Evolutionary conservation across 768 basidiomycete genomes (phyloP).

Genomic region (Tephrocybe sp.): DNA sequence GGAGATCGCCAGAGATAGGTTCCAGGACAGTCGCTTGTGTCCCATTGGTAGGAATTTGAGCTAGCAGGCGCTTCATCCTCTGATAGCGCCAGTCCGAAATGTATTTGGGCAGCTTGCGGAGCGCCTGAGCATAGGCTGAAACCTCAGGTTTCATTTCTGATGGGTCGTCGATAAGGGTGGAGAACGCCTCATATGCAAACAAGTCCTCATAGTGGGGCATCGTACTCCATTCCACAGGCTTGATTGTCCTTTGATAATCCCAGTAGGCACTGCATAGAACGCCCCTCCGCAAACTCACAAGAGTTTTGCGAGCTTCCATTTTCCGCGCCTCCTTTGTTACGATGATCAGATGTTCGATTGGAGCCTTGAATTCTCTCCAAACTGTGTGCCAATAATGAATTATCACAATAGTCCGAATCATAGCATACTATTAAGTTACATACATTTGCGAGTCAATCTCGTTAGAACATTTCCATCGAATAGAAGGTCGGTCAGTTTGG

Average conservation of each 20-base stretch:
- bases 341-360: not conserved
- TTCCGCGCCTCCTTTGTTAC: not conserved
- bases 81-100: not conserved
- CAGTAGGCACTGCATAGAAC: not conserved
- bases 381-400: too few relatives aligned
- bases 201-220: slow-evolving; percentile 1
- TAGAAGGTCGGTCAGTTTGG: too few relatives aligned
- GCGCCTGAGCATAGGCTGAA: not conserved
- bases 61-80: not conserved
- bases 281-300: not conserved
- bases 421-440: too few relatives aligned
- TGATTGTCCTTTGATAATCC: not conserved
- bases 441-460: too few relatives aligned
- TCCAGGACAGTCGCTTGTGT: not conserved
- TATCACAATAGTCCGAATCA: too few relatives aligned
- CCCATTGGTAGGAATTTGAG: not conserved
- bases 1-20: not conserved
- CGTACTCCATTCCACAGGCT: not conserved
- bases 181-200: not conserved
- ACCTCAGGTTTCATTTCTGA: not conserved
- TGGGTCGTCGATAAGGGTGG: not conserved
- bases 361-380: slow-evolving; percentile 1
- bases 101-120: not conserved
- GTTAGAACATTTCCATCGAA: too few relatives aligned
- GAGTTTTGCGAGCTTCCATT: not conserved